Percentiles rank a stretch among this genome's conserved stretches.
These are phyloP conservation scores for Tetragonia tetragonoides DNA, from an alignment of 148 eudicot species.

Conservation along the genomic window DNA sequence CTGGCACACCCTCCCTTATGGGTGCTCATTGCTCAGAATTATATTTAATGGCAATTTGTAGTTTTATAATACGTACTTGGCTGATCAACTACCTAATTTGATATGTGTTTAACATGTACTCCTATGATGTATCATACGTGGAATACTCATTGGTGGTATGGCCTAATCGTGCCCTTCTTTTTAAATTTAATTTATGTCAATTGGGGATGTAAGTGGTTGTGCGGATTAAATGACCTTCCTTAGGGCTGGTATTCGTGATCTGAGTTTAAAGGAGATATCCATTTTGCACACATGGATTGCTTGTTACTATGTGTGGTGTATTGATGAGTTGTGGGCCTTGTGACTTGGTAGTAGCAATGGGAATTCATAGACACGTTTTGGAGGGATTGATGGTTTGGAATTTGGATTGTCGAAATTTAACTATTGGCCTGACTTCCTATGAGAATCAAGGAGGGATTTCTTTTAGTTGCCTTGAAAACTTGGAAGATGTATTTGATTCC, in stretches of 20 bases:
- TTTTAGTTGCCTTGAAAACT: too few species aligned
- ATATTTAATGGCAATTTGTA: not conserved
- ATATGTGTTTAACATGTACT: not conserved
- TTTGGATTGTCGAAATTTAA: too few species aligned
- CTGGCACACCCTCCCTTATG: not conserved
- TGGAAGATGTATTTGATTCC: too few species aligned
- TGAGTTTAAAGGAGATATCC: too few species aligned
- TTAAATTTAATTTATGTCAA: not conserved
- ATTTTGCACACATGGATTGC: too few species aligned
- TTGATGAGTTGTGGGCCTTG: not conserved
- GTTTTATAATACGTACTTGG: not conserved
- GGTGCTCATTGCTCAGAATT: not conserved
- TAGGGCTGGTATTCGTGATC: too few species aligned
- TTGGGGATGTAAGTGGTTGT: not conserved
- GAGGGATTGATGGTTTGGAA: too few species aligned
- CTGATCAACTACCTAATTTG: not conserved
- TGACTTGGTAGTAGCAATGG: not conserved
- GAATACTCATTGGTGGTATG: not conserved
- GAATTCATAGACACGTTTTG: too few species aligned
- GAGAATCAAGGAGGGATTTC: too few species aligned
- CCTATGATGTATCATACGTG: not conserved
- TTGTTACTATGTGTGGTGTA: not conserved
- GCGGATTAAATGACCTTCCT: not conserved
- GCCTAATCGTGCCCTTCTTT: not conserved
- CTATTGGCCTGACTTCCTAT: too few species aligned